phyloP scores from a whole-genome alignment of 148 eudicot species.

The Pharnaceum exiguum region DNA sequence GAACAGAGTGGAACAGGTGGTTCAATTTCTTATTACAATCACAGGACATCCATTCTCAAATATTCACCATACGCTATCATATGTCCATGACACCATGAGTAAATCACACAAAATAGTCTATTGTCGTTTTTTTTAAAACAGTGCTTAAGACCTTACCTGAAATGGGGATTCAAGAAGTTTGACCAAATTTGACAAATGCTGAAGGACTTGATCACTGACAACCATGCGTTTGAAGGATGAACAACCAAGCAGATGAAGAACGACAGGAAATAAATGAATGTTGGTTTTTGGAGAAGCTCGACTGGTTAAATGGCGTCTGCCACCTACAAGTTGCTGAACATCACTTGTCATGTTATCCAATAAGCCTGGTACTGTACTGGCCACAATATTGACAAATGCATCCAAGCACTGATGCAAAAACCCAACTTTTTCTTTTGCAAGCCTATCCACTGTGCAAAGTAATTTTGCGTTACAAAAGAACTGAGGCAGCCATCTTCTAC shows the following conservation, averaged over 20 bases:
- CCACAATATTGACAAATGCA: constrained; percentile 63
- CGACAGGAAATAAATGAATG: constrained; percentile 81
- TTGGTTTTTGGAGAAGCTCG: constrained; percentile 67
- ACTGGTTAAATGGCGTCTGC: constrained; percentile 58
- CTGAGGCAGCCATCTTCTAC: constrained; percentile 73
- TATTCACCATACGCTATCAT: no score
- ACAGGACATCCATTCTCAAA: no score
- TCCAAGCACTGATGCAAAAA: constrained; percentile 74
- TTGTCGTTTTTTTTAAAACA: no score
- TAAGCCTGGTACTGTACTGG: constrained; percentile 65
- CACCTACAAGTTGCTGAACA: constrained; percentile 78
- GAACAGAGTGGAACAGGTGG: no score
- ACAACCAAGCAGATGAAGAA: constrained; percentile 84
- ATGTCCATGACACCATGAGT: no score
- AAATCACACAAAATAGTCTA: no score
- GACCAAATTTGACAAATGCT: constrained; percentile 69
- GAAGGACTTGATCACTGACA: constrained; percentile 63
- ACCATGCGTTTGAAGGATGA: constrained; percentile 67
- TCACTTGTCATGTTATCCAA: constrained; percentile 74
- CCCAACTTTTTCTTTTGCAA: constrained; percentile 75
- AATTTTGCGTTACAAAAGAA: constrained; percentile 83
- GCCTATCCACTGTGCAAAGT: constrained; percentile 78
- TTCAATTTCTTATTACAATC: no score
- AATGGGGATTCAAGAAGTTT: constrained; percentile 75
- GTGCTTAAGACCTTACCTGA: constrained; percentile 47